Conservation (phyloP, 306 rosid genomes). For the Sicyos edulis region DNA sequence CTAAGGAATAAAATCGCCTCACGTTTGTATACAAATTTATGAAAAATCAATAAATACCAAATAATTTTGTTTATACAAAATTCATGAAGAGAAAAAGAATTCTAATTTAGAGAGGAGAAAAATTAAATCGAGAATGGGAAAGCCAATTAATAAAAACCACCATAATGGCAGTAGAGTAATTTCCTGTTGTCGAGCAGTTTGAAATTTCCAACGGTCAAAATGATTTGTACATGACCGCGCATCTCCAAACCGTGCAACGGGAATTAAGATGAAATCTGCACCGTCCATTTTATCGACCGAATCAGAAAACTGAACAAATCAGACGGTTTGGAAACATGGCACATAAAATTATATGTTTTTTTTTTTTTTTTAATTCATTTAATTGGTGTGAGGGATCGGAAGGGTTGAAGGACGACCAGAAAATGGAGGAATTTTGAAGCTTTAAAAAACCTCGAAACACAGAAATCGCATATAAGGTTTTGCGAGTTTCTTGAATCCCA, state of each 20-base stretch:
- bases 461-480: not conserved
- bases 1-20: not conserved
- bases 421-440: conserved; percentile 24
- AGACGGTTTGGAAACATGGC: not conserved
- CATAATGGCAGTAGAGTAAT: not conserved
- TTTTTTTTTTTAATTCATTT: not conserved
- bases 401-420: conserved; percentile 9
- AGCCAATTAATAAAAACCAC: not conserved
- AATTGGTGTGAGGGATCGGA: not conserved
- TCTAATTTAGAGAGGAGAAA: not conserved
- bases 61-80: too few relatives aligned
- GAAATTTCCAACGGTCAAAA: conserved; percentile 29
- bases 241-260: not conserved
- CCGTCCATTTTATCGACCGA: conserved; percentile 2
- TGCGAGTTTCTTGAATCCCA: conserved; percentile 7
- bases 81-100: too few relatives aligned
- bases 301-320: not conserved
- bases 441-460: not conserved
- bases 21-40: too few relatives aligned
- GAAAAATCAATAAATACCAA: too few relatives aligned
- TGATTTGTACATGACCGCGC: not conserved
- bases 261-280: conserved; percentile 3
- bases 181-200: not conserved
- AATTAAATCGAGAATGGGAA: not conserved
- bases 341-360: not conserved